Evolutionary conservation across 495 filamentous ascomycete species (phyloP), one percentile per base, ranked within the genome.

Genomic region (Penicillium paxilli): DNA sequence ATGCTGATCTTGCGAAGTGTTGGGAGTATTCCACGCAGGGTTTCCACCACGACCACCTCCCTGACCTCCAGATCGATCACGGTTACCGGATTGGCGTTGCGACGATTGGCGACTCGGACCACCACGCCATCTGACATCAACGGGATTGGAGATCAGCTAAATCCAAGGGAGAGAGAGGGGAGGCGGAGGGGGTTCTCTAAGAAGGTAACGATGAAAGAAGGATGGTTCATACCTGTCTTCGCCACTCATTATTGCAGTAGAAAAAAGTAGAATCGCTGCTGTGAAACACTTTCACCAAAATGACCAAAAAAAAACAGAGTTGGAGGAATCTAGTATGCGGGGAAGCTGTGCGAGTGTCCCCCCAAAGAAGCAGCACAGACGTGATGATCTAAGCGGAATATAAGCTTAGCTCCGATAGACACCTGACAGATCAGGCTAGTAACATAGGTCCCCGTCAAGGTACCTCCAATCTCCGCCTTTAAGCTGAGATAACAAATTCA

Each of bases 21-120:
- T 57, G 35, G 65, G 57, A 38, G 60, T 63, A 8, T 52, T 53
- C 72, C 69, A 71, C 25, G 66, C 55, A 55, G 53, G 33, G 44
- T 58, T 65, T 21, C 63, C 68, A 47, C 69, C 68, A 4, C 71
- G 72, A 24, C 64, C 37, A 41, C 60, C 58, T 20, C 67, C 66
- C 26, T 75, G 69, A 48, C 67, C 60, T 48, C 49, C 41, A 16
- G 40, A 16, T 7, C 54, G 48, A 42, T 57, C 47, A 38, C 58
- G 57, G 42, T 65, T 59, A 14, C 59, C 63, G 21, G 70, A 56
- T 51, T 74, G 68, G 49, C 72, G 60, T 51, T 77, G 74, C 32
- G 62, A 65, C 30, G 68, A 61, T 49, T 73, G 74, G 55, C 74
- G 74, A 64, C 68, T 70, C 21, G 74, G 68, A 48, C 74, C 71